A percentile compares a stretch with the other conserved stretches of the same genome.
Conservation (phyloP, 768 basidiomycete species). For the Suillus lakei region DNA sequence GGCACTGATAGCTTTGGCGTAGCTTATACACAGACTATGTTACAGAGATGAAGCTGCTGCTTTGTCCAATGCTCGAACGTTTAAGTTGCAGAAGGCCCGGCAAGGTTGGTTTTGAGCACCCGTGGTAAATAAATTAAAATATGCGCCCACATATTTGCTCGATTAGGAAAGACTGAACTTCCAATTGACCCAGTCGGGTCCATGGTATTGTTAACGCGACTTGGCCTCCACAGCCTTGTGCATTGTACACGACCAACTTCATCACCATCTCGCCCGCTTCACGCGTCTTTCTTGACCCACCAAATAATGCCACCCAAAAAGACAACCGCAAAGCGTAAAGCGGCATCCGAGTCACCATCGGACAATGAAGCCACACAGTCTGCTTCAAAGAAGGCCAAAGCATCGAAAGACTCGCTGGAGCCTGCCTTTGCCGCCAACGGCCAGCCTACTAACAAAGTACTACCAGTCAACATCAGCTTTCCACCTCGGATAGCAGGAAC, state of each 20-base stretch:
- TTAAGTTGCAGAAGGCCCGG: neutral
- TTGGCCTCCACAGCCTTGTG: neutral
- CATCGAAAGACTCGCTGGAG: conserved; percentile 21
- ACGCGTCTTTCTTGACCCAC: neutral
- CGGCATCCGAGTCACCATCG: conserved; percentile 28
- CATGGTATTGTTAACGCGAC: neutral
- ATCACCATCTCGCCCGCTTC: neutral
- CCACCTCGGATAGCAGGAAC: conserved; percentile 52
- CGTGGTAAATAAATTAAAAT: conserved; percentile 14
- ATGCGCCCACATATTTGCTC: conserved; percentile 21
- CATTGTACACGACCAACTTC: neutral
- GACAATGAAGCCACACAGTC: conserved; percentile 31
- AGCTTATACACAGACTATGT: conserved; percentile 15
- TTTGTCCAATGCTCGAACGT: conserved; percentile 13
- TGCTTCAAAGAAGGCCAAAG: conserved; percentile 32
- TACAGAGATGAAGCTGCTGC: conserved; percentile 12
- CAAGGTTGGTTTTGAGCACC: conserved; percentile 12
- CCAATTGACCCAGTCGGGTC: no score
- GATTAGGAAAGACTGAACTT: conserved; percentile 5
- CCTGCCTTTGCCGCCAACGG: conserved; percentile 39
- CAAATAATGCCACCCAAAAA: conserved; percentile 36
- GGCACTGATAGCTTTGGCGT: neutral
- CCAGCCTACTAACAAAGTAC: conserved; percentile 75
- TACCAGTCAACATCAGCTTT: conserved; percentile 67
- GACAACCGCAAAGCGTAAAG: conserved; percentile 37